Evolutionary conservation across 306 rosid genomes (phyloP), one percentile per base, ranked within the genome.

Genomic region (Cucurbita maxima): DNA sequence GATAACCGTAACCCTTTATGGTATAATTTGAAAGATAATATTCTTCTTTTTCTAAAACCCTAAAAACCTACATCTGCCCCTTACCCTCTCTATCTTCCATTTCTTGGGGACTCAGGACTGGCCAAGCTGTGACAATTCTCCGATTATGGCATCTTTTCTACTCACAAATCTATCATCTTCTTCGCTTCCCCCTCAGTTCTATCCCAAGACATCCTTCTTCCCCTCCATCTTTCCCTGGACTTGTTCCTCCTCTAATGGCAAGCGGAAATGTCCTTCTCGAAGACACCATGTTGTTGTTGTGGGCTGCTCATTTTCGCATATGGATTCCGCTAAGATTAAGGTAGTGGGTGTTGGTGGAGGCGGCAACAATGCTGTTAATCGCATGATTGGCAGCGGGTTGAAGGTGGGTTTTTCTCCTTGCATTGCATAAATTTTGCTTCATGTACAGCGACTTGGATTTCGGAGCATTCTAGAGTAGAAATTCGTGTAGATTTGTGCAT

Each of bases 271-370:
- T 14, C 45, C 68, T 40, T 20, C 25, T 0, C 71, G 75, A 74
- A 81, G 87, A 25, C 75, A 13, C 12, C 84, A 81, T 77, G 76
- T 74, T 3, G 80, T 20, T 3, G 52, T 69, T 10, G 83, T 82
- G 3, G 77, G 80, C 70, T 90, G 96, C 73, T 90, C 91, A 38
- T 88, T 82, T 76, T 66, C 88, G 0, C 63, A 88, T 14, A 56
- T 84, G 45, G 97, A 92, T 56, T 80, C 86, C 14, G 98, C 99
- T 59, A 94, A 80, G 81, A 94, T 94, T 81, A 94, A 94, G 87
- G 98, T 92, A 19, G 87, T 92, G 8, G 98, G 98, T 4, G 89
- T 92, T 54, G 98, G 98, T 25, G 96, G 98, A 0, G 98, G 98
- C 30, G 98, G 98, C 36, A 92, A 88, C 87, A 90, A 92, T 83